Conservation (phyloP, 176 grass and related monocot genomes). For the Raddia distichophylla region DNA sequence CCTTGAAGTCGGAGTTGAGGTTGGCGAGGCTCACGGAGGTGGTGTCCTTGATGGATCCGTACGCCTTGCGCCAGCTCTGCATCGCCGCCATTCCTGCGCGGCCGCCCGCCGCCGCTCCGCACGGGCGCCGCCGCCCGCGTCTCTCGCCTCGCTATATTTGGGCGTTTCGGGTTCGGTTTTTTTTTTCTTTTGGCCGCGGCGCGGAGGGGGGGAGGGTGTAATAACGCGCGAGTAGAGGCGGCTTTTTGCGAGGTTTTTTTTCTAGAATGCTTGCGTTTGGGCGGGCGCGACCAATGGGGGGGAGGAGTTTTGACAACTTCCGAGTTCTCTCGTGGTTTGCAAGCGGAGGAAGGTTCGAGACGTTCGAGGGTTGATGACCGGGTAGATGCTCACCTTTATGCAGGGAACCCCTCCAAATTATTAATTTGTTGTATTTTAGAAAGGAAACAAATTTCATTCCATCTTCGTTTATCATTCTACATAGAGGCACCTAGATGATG, state of each 20-base stretch:
- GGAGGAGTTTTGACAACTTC: not conserved
- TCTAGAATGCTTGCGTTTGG: not conserved
- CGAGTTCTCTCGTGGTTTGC: slow-evolving; percentile 17
- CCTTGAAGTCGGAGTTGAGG: slow-evolving; percentile 99
- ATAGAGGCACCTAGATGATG: too few species aligned
- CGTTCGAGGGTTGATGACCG: not conserved
- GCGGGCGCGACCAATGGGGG: not conserved
- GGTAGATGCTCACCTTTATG: not conserved
- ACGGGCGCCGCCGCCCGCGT: not conserved
- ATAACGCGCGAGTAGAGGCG: slow-evolving; percentile 1
- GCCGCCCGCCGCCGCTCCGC: slow-evolving; percentile 25
- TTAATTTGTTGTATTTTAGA: not conserved
- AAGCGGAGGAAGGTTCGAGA: slow-evolving; percentile 42
- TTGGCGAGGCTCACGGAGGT: slow-evolving; percentile 95
- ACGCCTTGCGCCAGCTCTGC: slow-evolving; percentile 99
- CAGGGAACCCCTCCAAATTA: not conserved
- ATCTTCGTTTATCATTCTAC: too few species aligned
- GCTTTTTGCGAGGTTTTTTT: slow-evolving; percentile 19
- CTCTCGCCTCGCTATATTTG: not conserved
- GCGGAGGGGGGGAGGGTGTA: not conserved
- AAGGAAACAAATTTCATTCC: too few species aligned
- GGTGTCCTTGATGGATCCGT: slow-evolving; percentile 90
- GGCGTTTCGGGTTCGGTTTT: not conserved
- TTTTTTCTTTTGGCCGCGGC: slow-evolving; percentile 18
- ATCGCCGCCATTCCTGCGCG: slow-evolving; percentile 71